Conservation (phyloP, 2,329 filamentous ascomycete species). For the Colletotrichum spaethianum region DNA sequence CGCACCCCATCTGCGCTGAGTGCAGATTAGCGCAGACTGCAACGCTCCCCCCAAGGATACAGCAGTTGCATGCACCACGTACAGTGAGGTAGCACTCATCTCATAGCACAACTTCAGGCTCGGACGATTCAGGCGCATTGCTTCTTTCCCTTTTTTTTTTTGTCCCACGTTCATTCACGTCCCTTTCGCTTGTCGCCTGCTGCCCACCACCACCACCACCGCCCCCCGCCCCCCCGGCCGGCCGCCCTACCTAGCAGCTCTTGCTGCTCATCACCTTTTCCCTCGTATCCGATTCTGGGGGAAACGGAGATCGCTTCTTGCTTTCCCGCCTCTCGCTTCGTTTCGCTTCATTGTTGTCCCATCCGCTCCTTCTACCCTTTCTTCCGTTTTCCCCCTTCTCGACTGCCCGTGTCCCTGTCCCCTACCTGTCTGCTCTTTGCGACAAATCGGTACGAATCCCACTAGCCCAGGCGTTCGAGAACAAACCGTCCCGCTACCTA, state of each 20-base stretch:
- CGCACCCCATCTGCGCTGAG: neutral
- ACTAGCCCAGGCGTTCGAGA: constrained; percentile 25
- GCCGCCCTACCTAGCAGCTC: neutral
- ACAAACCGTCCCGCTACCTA: constrained; percentile 19
- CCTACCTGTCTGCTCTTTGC: constrained; percentile 28
- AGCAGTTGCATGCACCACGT: too few relatives aligned
- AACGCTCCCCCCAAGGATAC: too few relatives aligned
- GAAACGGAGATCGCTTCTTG: constrained; percentile 36
- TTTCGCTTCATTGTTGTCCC: constrained; percentile 27
- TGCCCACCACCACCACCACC: neutral
- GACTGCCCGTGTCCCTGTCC: constrained; percentile 15
- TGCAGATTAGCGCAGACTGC: neutral
- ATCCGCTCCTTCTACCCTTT: neutral
- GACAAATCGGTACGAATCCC: constrained; percentile 19
- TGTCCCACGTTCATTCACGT: constrained; percentile 5
- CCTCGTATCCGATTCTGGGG: constrained; percentile 41
- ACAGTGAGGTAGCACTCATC: neutral
- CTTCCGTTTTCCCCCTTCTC: constrained; percentile 13
- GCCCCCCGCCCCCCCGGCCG: neutral
- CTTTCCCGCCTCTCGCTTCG: constrained; percentile 27
- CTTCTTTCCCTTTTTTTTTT: constrained; percentile 30
- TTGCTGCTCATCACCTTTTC: constrained; percentile 26
- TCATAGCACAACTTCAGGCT: constrained; percentile 1
- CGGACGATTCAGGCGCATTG: constrained; percentile 16
- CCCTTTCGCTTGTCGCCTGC: constrained; percentile 30